Base-by-base conservation (phyloP, 257 asterid species). In the Coffea canephora region DNA sequence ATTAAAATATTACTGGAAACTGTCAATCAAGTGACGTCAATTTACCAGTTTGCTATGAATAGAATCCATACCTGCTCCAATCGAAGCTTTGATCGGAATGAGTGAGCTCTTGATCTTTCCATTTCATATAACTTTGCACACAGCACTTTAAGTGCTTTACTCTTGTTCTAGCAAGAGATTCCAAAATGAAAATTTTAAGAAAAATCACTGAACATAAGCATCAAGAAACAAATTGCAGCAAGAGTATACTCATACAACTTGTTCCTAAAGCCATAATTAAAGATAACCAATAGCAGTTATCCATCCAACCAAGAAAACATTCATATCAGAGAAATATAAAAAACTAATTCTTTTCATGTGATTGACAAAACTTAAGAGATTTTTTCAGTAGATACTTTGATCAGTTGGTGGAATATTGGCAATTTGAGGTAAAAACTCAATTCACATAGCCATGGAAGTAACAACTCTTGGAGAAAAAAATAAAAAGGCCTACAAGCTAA, bases 61-160 rank as follows among this genome's bases (percentile, higher is more conserved):
- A 81, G 73, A 41, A 41, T 27, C 1, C 48, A 27, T 88, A 95
- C 98, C 97, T 92, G 98, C 74, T 88, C 92, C 31, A 93, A 85
- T 83, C 98, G 90, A 82, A 92, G 97, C 83, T 81, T 92, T 46
- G 99, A 95, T 80, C 95, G 95, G 77, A 85, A 84, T 62, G 91
- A 91, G 77, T 85, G 90, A 78, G 78, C 83, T 82, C 88, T 87
- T 83, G 71, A 87, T 87, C 98, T 88, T 87, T 93, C 97, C 80
- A 90, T 76, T 89, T 95, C 97, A 79, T 91, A 95, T 61, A 95
- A 83, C 89, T 85, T 95, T 21, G 98, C 97, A 85, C 97, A 95
- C 85, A 95, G 71, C 71, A 95, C 79, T 85, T 92, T 95, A 72
- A 92, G 90, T 71, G 97, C 99, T 89, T 92, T 95, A 79, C 94